Percentiles rank a stretch among this genome's conserved stretches.
phyloP scores from a whole-genome alignment of 2,329 filamentous ascomycete species.

The Penicillium sp. region DNA sequence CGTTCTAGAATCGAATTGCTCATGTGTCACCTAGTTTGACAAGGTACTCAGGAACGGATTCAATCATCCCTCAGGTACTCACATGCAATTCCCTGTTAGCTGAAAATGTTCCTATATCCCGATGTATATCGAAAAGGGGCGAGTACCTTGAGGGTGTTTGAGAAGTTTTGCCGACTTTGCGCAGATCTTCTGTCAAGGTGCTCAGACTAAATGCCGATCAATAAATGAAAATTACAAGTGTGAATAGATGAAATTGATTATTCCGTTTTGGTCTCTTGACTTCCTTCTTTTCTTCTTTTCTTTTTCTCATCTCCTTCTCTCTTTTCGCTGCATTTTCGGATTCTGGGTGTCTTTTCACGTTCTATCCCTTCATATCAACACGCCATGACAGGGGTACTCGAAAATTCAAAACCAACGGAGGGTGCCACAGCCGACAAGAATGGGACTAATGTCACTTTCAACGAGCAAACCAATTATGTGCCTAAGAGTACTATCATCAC shows the following conservation, averaged over 20 bases:
- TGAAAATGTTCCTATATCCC: not conserved
- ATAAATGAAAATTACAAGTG: not conserved
- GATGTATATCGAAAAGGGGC: not conserved
- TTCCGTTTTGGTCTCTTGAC: not conserved
- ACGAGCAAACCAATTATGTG: slow-evolving; percentile 51
- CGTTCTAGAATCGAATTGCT: not conserved
- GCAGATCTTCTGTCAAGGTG: slow-evolving; percentile 16
- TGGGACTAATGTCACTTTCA: slow-evolving; percentile 32
- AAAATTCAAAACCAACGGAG: slow-evolving; percentile 5
- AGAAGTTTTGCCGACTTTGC: slow-evolving; percentile 20
- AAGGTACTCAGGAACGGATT: slow-evolving; percentile 1
- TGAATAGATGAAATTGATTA: not conserved
- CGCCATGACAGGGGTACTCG: slow-evolving; percentile 14
- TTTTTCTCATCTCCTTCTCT: not conserved
- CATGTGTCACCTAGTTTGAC: not conserved
- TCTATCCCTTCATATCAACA: not conserved
- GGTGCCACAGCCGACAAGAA: slow-evolving; percentile 6
- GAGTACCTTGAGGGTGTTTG: slow-evolving; percentile 28
- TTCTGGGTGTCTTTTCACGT: not conserved
- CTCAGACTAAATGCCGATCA: slow-evolving; percentile 3
- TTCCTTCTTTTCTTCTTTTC: not conserved
- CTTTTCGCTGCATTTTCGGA: not conserved
- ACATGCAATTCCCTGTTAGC: not conserved
- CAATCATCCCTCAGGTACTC: slow-evolving; percentile 4
- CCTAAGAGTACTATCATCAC: slow-evolving; percentile 45